Conservation (phyloP, 2,329 filamentous ascomycete species). For the Colletotrichum viniferum region DNA sequence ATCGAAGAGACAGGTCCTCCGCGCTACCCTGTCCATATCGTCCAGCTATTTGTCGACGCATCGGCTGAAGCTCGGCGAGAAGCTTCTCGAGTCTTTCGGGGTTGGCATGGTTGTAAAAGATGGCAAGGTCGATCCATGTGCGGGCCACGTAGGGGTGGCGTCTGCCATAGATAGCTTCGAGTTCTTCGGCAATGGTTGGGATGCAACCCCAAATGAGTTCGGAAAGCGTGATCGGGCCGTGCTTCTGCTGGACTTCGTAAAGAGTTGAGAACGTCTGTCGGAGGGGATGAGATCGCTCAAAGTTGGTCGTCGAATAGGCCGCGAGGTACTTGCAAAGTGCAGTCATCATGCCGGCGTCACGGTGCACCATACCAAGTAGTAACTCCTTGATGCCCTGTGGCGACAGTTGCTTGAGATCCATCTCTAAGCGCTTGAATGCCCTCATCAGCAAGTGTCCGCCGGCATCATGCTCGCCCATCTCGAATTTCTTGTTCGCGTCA, state of each 20-base stretch:
- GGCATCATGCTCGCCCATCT: constrained; percentile 42
- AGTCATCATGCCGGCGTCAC: constrained; percentile 49
- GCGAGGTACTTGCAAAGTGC: constrained; percentile 50
- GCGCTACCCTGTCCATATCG: constrained; percentile 33
- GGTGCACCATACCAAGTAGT: constrained; percentile 47
- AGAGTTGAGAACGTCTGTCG: constrained; percentile 46
- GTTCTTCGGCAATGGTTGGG: constrained; percentile 45
- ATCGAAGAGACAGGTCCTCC: constrained; percentile 44
- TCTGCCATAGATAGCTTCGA: constrained; percentile 48
- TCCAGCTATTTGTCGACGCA: constrained; percentile 40
- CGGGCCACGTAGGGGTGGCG: constrained; percentile 47
- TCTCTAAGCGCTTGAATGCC: constrained; percentile 47
- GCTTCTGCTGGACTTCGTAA: constrained; percentile 50
- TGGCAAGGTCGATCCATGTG: constrained; percentile 45
- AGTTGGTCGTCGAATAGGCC: constrained; percentile 46
- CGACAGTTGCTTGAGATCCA: constrained; percentile 46
- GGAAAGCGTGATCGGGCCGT: constrained; percentile 45
- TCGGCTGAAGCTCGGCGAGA: constrained; percentile 38
- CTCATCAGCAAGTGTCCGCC: constrained; percentile 44
- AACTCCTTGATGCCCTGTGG: constrained; percentile 48
- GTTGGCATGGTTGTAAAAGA: constrained; percentile 42
- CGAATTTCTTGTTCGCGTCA: constrained; percentile 48
- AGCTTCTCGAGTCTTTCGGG: constrained; percentile 41
- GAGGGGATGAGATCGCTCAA: constrained; percentile 46
- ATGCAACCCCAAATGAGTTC: constrained; percentile 46